Evolutionary conservation across 2,329 filamentous ascomycete genomes (phyloP), one percentile per base, ranked within the genome.

Genomic region (Fusarium abutilonis): DNA sequence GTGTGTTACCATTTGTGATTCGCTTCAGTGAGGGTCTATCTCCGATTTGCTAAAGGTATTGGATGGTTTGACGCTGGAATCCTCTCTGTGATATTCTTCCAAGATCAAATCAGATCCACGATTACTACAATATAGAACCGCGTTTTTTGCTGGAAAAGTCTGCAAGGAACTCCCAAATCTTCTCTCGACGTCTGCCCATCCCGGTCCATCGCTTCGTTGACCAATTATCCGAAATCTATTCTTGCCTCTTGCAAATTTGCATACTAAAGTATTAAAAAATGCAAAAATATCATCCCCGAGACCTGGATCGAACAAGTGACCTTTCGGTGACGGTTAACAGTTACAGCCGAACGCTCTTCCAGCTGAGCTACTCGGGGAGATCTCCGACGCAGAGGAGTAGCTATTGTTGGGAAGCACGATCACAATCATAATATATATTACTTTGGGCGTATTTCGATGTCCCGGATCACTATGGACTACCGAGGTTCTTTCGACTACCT

Each of bases 271-370:
- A 3, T 52, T 59, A 0, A 0, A 34, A 45, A 28, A 42, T 9
- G 19, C 6, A 36, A 21, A 34, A 29, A 29, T 15, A 29, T n/a
- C n/a, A 2, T 60, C 57, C 57, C 58, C 56, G 56, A 60, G 46
- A 61, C 58, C 58, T 61, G 58, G 58, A 39, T 61, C 58, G 58
- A 61, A 61, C 58, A 61, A 53, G 58, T 61, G 58, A 53, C 58
- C 58, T 61, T 61, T 61, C 55, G 58, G 46, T 61, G 34, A 47
- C 49, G 42, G 48, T 28, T 35, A 40, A 32, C 58, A 59, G 43
- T 61, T 61, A 61, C 58, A 61, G 58, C 46, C 58, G 55, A 61
- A 61, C 58, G 58, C 58, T 61, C 58, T 61, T 60, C 58, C 58
- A 61, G 40, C 58, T 61, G 58, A 61, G 58, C 58, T 61, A 61